phyloP scores from a whole-genome alignment of 768 basidiomycete species.

The Leccinum rimulosum region DNA sequence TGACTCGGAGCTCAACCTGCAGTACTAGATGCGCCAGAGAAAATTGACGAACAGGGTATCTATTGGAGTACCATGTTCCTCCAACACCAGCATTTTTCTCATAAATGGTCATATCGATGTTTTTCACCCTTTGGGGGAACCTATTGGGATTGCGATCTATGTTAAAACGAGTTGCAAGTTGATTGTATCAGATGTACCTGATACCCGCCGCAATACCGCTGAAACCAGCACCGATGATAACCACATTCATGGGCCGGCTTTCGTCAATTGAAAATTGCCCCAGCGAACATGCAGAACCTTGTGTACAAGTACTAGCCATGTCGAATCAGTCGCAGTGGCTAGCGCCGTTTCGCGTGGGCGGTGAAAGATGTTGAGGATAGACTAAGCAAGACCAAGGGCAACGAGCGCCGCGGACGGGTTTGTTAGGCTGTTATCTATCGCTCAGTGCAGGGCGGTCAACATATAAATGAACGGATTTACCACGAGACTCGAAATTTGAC shows the following conservation, averaged over 20 bases:
- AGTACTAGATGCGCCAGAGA: neutral
- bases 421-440: neutral
- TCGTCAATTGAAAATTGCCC: conserved; percentile 53
- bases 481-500: neutral
- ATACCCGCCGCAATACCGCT: conserved; percentile 60
- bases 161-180: neutral
- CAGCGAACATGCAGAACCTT: conserved; percentile 14
- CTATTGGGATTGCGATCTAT: conserved; percentile 24
- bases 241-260: conserved; percentile 50
- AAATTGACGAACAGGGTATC: conserved; percentile 43
- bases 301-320: neutral
- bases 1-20: neutral
- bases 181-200: conserved; percentile 33
- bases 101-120: conserved; percentile 55
- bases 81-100: conserved; percentile 60
- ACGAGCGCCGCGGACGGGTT: neutral
- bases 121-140: conserved; percentile 51
- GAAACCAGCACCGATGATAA: conserved; percentile 57
- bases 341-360: neutral
- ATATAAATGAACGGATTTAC: neutral
- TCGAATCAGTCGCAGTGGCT: neutral
- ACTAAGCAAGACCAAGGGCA: too few species aligned
- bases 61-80: conserved; percentile 60
- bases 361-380: neutral
- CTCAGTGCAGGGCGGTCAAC: neutral